These are phyloP conservation scores for Sanghuangporus weigelae DNA, from an alignment of 1,284 basidiomycete species.

Conservation along the genomic window DNA sequence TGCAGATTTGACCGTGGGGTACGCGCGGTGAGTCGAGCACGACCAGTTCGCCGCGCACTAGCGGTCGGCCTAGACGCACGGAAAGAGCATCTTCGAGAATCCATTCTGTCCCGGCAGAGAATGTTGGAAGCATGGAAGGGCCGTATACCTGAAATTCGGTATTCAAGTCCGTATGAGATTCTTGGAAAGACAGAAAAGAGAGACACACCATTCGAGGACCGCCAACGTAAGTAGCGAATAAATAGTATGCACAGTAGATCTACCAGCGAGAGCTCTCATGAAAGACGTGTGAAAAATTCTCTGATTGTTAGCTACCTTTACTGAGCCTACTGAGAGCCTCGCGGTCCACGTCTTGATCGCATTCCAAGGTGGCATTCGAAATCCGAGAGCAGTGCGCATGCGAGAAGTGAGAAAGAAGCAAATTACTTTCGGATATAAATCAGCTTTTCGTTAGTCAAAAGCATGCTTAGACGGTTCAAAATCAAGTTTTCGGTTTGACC, in stretches of 20 bases:
- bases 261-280: not conserved
- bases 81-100: conserved; percentile 61
- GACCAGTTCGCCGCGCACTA: conserved; percentile 79
- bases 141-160: conserved; percentile 40
- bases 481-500: too few relatives aligned
- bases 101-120: conserved; percentile 55
- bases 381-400: not conserved
- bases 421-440: not conserved
- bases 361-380: not conserved
- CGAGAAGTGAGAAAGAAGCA: not conserved
- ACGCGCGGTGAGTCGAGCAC: conserved; percentile 73
- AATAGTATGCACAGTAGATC: conserved; percentile 43
- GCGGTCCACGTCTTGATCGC: not conserved
- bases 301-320: not conserved
- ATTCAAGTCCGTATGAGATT: not conserved
- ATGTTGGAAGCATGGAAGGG: conserved; percentile 87
- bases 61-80: conserved; percentile 41
- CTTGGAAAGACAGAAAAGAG: not conserved
- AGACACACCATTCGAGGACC: conserved; percentile 44
- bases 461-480: too few relatives aligned
- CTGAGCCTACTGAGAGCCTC: not conserved
- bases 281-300: not conserved
- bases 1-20: conserved; percentile 74
- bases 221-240: conserved; percentile 57
- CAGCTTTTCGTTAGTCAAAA: too few relatives aligned